Conservation (phyloP, 2,329 filamentous ascomycete genomes). For the Epichloe sibirici region DNA sequence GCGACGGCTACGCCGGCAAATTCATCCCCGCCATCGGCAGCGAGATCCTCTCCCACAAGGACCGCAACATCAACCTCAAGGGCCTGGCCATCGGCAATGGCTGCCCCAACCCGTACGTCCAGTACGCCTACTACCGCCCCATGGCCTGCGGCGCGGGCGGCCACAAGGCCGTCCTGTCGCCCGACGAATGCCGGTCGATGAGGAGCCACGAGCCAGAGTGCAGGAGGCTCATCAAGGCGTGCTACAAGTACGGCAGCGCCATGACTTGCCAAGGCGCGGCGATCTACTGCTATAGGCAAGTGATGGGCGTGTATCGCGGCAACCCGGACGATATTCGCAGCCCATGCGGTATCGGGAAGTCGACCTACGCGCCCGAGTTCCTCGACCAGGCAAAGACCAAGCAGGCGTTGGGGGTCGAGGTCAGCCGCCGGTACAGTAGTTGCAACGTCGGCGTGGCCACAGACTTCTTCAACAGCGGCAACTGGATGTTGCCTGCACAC, state of each 20-base stretch:
- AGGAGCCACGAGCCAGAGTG: constrained; percentile 84
- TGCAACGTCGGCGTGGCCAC: constrained; percentile 98
- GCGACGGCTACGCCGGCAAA: constrained; percentile 79
- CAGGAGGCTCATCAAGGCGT: constrained; percentile 73
- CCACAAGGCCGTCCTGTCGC: constrained; percentile 72
- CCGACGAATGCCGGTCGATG: constrained; percentile 71
- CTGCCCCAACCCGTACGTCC: constrained; percentile 80
- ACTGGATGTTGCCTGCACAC: constrained; percentile 98
- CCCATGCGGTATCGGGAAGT: constrained; percentile 72
- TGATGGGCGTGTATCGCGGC: constrained; percentile 84
- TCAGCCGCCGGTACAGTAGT: constrained; percentile 65
- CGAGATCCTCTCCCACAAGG: constrained; percentile 85
- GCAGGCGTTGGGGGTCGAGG: constrained; percentile 79
- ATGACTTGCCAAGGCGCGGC: constrained; percentile 85
- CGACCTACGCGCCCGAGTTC: constrained; percentile 84
- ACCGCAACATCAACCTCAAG: constrained; percentile 95
- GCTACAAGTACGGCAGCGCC: constrained; percentile 81
- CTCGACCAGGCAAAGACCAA: constrained; percentile 75
- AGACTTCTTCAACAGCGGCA: constrained; percentile 73
- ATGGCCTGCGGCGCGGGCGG: constrained; percentile 97
- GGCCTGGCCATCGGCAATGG: constrained; percentile 92
- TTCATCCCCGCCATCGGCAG: constrained; percentile 88
- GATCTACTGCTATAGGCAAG: constrained; percentile 95
- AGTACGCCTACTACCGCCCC: constrained; percentile 88
- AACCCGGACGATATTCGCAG: constrained; percentile 91